Evolutionary conservation across 2,329 filamentous ascomycete species (phyloP).

Genomic region (Penicillium sp.): DNA sequence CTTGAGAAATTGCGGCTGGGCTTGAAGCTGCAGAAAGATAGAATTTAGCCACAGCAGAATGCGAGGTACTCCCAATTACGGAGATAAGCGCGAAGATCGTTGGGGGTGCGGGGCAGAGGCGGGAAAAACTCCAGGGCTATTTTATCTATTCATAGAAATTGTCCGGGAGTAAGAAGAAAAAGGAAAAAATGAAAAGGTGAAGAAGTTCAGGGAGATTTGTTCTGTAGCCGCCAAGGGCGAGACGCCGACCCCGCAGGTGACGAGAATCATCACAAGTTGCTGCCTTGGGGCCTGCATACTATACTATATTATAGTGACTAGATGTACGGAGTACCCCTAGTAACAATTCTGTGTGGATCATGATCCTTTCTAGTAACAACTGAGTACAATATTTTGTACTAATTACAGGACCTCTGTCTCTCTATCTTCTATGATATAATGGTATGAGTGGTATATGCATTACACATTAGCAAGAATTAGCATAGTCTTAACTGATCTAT

Average conservation of each 20-base stretch:
- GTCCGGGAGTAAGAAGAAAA: background rate
- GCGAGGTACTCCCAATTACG: slow-evolving; percentile 13
- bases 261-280: slow-evolving; percentile 14
- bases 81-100: slow-evolving; percentile 19
- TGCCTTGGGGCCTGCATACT: slow-evolving; percentile 5
- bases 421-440: no score
- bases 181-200: background rate
- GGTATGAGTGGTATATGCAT: no score
- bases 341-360: no score
- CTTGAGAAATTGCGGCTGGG: background rate
- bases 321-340: no score
- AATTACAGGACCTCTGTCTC: no score
- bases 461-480: no score
- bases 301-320: background rate
- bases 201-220: background rate
- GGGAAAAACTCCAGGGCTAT: background rate
- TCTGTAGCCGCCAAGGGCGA: slow-evolving; percentile 20
- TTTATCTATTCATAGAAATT: slow-evolving; percentile 8
- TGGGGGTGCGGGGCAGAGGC: background rate
- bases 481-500: no score
- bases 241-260: slow-evolving; percentile 25
- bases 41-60: slow-evolving; percentile 11
- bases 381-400: no score
- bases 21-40: slow-evolving; percentile 2
- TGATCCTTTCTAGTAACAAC: no score